A percentile compares a stretch with the other conserved stretches of the same genome.
These are phyloP conservation scores for Candida glaebosa DNA, from an alignment of 805 yeast species.

Conservation along the genomic window DNA sequence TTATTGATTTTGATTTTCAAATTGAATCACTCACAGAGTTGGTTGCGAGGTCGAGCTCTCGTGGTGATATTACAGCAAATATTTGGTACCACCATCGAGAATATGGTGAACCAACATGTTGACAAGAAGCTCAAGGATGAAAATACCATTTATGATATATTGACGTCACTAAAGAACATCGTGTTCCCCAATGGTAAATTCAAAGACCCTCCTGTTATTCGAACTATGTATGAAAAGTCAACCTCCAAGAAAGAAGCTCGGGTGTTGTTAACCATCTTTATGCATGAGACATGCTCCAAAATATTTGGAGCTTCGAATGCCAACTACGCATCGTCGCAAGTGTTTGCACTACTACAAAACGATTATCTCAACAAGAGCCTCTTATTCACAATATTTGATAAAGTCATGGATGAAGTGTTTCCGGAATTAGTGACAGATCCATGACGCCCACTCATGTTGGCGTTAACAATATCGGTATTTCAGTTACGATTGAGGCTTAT, in stretches of 20 bases:
- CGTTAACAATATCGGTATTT: too few species aligned
- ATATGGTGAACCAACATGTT: constrained; percentile 48
- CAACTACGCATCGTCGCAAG: constrained; percentile 52
- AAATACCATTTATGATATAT: constrained; percentile 40
- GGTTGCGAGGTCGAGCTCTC: constrained; percentile 85
- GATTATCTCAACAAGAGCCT: constrained; percentile 66
- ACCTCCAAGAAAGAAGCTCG: constrained; percentile 57
- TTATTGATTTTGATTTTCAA: constrained; percentile 68
- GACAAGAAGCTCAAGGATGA: constrained; percentile 36
- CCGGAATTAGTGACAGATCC: constrained; percentile 15
- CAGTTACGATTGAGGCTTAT: background rate
- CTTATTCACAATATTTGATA: constrained; percentile 56
- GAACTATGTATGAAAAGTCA: constrained; percentile 51
- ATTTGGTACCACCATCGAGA: constrained; percentile 84
- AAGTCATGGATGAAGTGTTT: constrained; percentile 46
- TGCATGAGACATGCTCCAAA: constrained; percentile 64
- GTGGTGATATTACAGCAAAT: constrained; percentile 79
- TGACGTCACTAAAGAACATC: constrained; percentile 19
- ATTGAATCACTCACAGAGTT: constrained; percentile 57
- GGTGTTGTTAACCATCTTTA: constrained; percentile 50
- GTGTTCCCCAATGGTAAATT: constrained; percentile 48
- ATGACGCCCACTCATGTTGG: too few species aligned
- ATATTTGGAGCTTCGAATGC: constrained; percentile 71
- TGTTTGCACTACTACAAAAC: constrained; percentile 72
- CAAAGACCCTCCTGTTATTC: constrained; percentile 40